Evolutionary conservation across 1,284 basidiomycete genomes (phyloP), one percentile per base, ranked within the genome.

Genomic region (Cryptococcus jaspeensis): DNA sequence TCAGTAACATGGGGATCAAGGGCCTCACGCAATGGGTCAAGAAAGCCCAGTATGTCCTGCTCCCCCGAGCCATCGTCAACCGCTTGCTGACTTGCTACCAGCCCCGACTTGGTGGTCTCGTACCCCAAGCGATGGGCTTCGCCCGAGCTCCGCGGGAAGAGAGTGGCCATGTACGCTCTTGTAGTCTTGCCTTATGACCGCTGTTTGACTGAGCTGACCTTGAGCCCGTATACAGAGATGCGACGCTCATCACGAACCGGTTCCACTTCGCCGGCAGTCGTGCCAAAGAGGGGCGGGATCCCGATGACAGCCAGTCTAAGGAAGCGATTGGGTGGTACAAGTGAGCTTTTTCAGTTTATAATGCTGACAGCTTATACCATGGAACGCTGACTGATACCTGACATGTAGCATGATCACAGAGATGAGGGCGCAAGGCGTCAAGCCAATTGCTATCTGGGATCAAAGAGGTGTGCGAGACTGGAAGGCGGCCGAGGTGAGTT

Each of bases 401-500:
- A 12, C 28, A n/a, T 4, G n/a, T 45, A 75, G 74, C 8, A 51
- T 77, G 45, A 73, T 78, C 28, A 59, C 51, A 0, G 61, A 67
- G 11, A 75, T 78, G 74, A 49, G 65, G 36, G 58, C 56, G 2
- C 54, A 66, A 36, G 64, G 63, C 9, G 65, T 77, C 0, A 61
- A 69, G 44, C 76, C 76, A 0, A 61, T 78, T 1, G 73, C 71
- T 0, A 63, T 78, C 0, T 78, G 73, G 70, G 76, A 78, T 52
- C 63, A 74, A 53, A 63, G 66, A 25, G 76, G 76, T 1, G 60
- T 63, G 11, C 60, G 76, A 50, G 63, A 60, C n/a, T 78, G 76
- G 76, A 78, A 78, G 60, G 70, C 69, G 9, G 64, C 65, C 22
- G 75, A 76, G 61, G 74, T 75, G 56, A 20, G 67, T 47, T 35